These are phyloP conservation scores for Arachis hypogaea DNA, from an alignment of 306 rosid species.

Conservation along the genomic window DNA sequence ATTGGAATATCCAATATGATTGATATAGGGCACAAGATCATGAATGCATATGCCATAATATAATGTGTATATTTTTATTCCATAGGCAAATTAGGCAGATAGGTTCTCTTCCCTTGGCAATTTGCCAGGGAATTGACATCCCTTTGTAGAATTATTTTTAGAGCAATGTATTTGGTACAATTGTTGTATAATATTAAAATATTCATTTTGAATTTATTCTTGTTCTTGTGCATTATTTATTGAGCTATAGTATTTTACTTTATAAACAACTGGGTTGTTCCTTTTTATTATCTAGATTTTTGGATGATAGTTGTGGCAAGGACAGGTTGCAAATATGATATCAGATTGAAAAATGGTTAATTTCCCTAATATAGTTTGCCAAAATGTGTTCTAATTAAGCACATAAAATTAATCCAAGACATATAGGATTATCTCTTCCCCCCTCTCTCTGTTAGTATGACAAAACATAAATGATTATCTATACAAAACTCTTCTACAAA, in stretches of 20 bases:
- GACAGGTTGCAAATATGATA: neutral
- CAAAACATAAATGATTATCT: no score
- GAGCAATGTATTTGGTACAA: neutral
- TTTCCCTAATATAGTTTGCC: neutral
- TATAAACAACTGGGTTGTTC: neutral
- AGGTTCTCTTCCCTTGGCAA: conserved; percentile 17
- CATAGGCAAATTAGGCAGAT: conserved; percentile 7
- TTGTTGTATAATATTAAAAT: conserved; percentile 29
- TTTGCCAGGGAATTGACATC: conserved; percentile 10
- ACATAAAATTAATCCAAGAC: no score
- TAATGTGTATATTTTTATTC: conserved; percentile 14
- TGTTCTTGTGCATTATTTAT: no score
- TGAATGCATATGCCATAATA: conserved; percentile 3
- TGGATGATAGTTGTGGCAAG: neutral
- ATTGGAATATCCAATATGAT: conserved; percentile 4
- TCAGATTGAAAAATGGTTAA: neutral
- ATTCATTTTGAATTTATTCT: neutral
- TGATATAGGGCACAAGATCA: conserved; percentile 5
- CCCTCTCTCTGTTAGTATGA: no score
- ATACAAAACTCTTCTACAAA: no score
- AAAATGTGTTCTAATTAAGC: neutral
- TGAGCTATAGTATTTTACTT: neutral
- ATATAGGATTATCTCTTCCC: no score
- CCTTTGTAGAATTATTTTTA: conserved; percentile 37
- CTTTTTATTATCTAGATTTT: neutral